Evolutionary conservation across 257 asterid genomes (phyloP).

Genomic region (Rehmannia glutinosa): DNA sequence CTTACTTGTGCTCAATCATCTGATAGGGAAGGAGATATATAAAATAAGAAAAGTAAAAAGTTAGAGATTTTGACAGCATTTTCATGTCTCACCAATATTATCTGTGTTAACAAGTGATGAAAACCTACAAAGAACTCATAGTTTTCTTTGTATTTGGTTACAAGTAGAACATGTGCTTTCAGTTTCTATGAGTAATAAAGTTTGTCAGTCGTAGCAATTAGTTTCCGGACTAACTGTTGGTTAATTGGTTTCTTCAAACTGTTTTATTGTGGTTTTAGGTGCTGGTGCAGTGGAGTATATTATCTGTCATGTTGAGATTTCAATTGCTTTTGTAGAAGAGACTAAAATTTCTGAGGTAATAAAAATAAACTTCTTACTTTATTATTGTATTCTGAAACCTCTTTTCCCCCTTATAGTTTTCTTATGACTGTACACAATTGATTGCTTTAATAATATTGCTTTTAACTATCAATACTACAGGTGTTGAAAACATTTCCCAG

Average conservation of each 20-base stretch:
- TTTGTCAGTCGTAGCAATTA: no score
- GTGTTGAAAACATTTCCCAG: constrained; percentile 64
- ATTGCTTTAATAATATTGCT: background rate
- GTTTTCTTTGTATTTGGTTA: no score
- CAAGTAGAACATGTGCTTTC: no score
- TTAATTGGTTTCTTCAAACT: background rate
- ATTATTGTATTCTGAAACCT: background rate
- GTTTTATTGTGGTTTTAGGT: constrained; percentile 43
- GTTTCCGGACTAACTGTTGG: background rate
- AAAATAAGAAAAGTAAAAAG: no score
- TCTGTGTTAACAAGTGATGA: no score
- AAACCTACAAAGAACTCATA: no score
- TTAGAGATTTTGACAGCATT: no score
- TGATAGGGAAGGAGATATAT: no score
- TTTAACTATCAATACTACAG: constrained; percentile 28
- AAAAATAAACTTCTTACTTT: background rate
- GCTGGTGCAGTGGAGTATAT: constrained; percentile 80
- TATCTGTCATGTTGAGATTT: constrained; percentile 69
- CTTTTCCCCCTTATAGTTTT: no score
- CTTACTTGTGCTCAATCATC: no score
- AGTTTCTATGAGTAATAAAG: no score
- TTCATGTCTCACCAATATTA: no score
- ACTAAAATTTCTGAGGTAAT: constrained; percentile 60
- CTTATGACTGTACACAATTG: background rate
- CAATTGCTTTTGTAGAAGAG: constrained; percentile 69